Conservation (phyloP, 2,329 filamentous ascomycete species). For the Shiraia bambusicola region DNA sequence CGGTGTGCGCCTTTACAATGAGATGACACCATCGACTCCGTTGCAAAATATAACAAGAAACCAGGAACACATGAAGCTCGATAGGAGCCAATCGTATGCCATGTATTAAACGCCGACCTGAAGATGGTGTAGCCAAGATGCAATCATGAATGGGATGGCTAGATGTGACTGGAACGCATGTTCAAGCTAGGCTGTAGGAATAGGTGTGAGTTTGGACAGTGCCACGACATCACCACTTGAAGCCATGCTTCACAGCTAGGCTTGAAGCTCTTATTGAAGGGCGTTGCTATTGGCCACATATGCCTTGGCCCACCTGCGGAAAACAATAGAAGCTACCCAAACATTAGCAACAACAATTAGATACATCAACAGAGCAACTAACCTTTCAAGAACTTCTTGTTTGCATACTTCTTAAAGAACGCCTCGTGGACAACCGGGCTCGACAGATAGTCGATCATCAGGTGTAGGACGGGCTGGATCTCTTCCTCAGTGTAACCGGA, state of each 20-base stretch:
- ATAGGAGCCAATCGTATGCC: slow-evolving; percentile 32
- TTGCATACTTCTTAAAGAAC: slow-evolving; percentile 99
- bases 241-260: slow-evolving; percentile 16
- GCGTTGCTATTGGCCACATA: slow-evolving; percentile 46
- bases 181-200: not conserved
- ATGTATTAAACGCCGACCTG: slow-evolving; percentile 41
- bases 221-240: slow-evolving; percentile 7
- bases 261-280: slow-evolving; percentile 30
- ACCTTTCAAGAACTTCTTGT: slow-evolving; percentile 99
- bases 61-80: slow-evolving; percentile 20
- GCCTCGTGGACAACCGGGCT: slow-evolving; percentile 90
- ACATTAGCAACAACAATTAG: slow-evolving; percentile 12
- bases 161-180: slow-evolving; percentile 19
- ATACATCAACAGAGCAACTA: slow-evolving; percentile 39
- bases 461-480: slow-evolving; percentile 84
- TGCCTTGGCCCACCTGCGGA: slow-evolving; percentile 91
- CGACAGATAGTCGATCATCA: slow-evolving; percentile 96
- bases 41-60: slow-evolving; percentile 29
- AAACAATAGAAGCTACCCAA: slow-evolving; percentile 78
- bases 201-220: slow-evolving; percentile 1
- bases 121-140: slow-evolving; percentile 37
- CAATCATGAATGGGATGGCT: slow-evolving; percentile 35
- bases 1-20: slow-evolving; percentile 27
- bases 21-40: slow-evolving; percentile 31
- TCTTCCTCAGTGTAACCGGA: slow-evolving; percentile 91